Base-by-base conservation (phyloP, 768 basidiomycete species). In the Coprinopsis marcescibilis region DNA sequence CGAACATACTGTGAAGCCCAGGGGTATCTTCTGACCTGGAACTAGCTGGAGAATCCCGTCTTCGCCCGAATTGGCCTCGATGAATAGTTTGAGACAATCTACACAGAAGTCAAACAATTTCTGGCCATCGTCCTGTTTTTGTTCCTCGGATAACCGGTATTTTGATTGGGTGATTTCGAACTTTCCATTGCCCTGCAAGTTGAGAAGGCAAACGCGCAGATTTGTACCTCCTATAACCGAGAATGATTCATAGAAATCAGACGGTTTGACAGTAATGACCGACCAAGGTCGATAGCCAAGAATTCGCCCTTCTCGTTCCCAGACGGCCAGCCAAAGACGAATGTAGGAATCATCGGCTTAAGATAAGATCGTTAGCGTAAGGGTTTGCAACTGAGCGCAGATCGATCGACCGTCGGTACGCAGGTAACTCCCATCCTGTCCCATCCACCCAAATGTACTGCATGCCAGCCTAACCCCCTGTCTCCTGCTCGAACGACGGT, bases 151-250 rank as follows among this genome's bases (percentile, higher is more conserved):
- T 36, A 99, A 78, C 42, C 94, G 86, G 66, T 97, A 98, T 66
- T 99, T 99, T 27, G 93, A 86, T 62, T 98, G 95, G 0, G 93
- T 92, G 55, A 99, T 86, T 67, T 97, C 93, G 63, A 98, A 99
- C 71, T 95, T 94, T 49, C 96, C 95, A 8, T 83, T 77, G 20
- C 96, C 96, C 55, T 87, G 81, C 2, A 99, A 72, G 23, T 83
- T 88, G 41, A 99, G 95, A 35, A 96, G 84, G 68, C 96, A 99
- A 35, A 97, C 96, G 35, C 96, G 92, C n/a, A 99, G 77, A 60
- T 99, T 98, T 19, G 95, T 98, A 26, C 94, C 94, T 43, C 89
- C 89, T 89, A 33, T 44, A 48, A 14, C 33, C 35, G 50, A 34
- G 48, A 42, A 45, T 40, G 39, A 14, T 27, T 48, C 23, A 49